These are phyloP conservation scores for Lathyrus sativus DNA, from an alignment of 306 rosid species.

Conservation along the genomic window DNA sequence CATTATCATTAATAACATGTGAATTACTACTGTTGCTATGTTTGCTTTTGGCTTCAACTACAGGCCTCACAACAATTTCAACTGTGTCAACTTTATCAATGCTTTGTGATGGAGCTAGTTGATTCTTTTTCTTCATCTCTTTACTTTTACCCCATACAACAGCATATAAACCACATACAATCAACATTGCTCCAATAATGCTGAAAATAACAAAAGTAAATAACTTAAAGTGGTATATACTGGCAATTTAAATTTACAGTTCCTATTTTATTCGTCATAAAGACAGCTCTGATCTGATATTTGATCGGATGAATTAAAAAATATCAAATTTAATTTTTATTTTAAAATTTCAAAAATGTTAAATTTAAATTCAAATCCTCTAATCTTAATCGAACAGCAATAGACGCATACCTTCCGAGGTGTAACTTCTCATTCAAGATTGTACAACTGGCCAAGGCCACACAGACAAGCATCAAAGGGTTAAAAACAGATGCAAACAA, in stretches of 20 bases:
- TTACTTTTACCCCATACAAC: conserved; percentile 59
- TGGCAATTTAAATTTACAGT: too few species aligned
- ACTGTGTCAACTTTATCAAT: background rate
- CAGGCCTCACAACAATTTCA: conserved; percentile 13
- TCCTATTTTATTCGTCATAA: too few species aligned
- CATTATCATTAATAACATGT: background rate
- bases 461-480: conserved; percentile 44
- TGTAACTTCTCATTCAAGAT: conserved; percentile 47
- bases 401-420: conserved; percentile 37
- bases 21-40: background rate
- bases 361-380: too few species aligned
- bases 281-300: too few species aligned
- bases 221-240: too few species aligned
- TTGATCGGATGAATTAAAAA: too few species aligned
- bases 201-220: conserved; percentile 24
- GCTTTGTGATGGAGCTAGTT: conserved; percentile 30
- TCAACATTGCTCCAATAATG: conserved; percentile 45
- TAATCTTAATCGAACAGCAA: too few species aligned
- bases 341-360: too few species aligned
- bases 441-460: conserved; percentile 40
- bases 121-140: conserved; percentile 45
- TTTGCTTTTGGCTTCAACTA: conserved; percentile 19
- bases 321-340: too few species aligned
- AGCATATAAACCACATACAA: conserved; percentile 48
- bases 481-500: conserved; percentile 47